Percentiles rank a stretch among this genome's conserved stretches.
These are phyloP conservation scores for Neckera pumila DNA, from an alignment of 225 moss, liverwort and hornwort genomes.

Conservation along the genomic window DNA sequence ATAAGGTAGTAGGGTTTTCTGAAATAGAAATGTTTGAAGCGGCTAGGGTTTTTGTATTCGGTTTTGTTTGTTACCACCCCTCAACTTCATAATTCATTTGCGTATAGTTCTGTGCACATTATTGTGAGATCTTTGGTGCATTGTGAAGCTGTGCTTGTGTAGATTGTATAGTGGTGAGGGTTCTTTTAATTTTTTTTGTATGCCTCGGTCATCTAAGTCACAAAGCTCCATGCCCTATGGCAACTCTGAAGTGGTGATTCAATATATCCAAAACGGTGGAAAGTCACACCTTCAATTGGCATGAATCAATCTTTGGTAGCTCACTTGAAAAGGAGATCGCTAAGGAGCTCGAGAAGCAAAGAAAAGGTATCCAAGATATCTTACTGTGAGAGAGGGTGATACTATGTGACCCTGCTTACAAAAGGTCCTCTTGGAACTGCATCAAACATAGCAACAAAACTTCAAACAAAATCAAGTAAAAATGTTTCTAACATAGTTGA, in stretches of 20 bases:
- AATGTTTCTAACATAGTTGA: too few relatives aligned
- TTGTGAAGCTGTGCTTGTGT: background rate
- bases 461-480: too few relatives aligned
- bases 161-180: background rate
- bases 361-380: too few relatives aligned
- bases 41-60: background rate
- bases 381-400: too few relatives aligned
- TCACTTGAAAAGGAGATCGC: too few relatives aligned
- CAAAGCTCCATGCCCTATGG: background rate
- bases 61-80: background rate
- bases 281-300: too few relatives aligned
- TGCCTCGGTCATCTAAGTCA: background rate
- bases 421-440: too few relatives aligned
- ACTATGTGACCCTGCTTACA: accelerated
- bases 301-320: too few relatives aligned
- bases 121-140: background rate
- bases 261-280: background rate
- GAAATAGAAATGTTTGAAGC: too few relatives aligned
- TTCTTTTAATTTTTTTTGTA: background rate
- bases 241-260: background rate
- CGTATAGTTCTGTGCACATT: background rate
- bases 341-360: too few relatives aligned
- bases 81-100: background rate
- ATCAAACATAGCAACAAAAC: accelerated
- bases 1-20: background rate